Evolutionary conservation across 2,329 filamentous ascomycete genomes (phyloP).

Genomic region (Phoma herbarum): DNA sequence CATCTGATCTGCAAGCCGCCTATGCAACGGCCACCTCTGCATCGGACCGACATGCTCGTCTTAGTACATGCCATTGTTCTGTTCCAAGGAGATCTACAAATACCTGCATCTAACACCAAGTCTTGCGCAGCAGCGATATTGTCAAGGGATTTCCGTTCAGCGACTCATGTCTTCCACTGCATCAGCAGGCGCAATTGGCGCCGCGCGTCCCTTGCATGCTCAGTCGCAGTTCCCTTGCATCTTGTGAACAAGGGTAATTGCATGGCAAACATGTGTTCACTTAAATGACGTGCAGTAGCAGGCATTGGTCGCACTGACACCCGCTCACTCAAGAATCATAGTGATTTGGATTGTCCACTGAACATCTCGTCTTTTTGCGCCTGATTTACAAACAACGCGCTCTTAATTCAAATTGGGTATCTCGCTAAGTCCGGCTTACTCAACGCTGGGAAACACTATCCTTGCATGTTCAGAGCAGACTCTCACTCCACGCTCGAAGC

Average conservation of each 20-base stretch:
- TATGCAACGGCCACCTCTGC: constrained; percentile 1
- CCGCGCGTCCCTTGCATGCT: not conserved
- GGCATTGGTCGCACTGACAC: not conserved
- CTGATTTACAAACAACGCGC: not conserved
- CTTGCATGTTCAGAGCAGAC: not conserved
- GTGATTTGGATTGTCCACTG: not conserved
- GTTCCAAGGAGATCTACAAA: not conserved
- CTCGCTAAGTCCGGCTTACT: not conserved
- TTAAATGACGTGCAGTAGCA: constrained; percentile 2
- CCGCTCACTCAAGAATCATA: not conserved
- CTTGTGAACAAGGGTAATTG: not conserved
- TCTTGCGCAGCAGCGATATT: not conserved
- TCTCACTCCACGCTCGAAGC: constrained; percentile 15
- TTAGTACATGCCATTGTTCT: not conserved
- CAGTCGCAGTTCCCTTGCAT: constrained; percentile 3
- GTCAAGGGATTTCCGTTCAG: not conserved
- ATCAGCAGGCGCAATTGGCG: not conserved
- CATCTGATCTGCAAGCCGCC: constrained; percentile 9
- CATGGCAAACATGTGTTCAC: constrained; percentile 12
- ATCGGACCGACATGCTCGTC: constrained; percentile 1
- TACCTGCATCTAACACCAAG: not conserved
- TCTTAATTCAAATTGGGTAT: constrained; percentile 6
- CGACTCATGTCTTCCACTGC: constrained; percentile 12
- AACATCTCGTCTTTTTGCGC: not conserved
- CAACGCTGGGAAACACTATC: not conserved